phyloP scores from a whole-genome alignment of 805 yeast species.

The Ascoidea tarda region DNA sequence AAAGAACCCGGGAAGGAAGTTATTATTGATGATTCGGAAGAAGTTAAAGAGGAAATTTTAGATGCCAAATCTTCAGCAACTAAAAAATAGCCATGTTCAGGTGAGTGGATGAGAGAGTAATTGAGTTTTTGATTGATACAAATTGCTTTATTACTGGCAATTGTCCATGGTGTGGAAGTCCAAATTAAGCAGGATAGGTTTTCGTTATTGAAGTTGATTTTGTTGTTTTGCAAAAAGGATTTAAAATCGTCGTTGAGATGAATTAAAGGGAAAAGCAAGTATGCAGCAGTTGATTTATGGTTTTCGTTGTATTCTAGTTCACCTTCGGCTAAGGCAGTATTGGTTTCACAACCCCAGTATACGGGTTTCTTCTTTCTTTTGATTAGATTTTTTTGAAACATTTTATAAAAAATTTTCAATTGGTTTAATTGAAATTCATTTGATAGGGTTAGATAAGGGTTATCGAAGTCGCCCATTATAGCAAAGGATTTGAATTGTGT shows the following conservation, averaged over 20 bases:
- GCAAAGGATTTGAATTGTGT: constrained; percentile 54
- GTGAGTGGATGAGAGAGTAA: constrained; percentile 36
- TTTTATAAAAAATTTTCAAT: constrained; percentile 47
- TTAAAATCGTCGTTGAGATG: constrained; percentile 13
- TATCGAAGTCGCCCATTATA: constrained; percentile 71
- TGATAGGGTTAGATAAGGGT: constrained; percentile 61
- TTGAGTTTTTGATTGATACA: constrained; percentile 45
- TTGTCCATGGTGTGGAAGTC: constrained; percentile 99
- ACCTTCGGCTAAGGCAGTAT: constrained; percentile 92
- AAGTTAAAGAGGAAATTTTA: constrained; percentile 20
- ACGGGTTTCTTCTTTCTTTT: constrained; percentile 88
- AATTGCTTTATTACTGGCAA: constrained; percentile 77
- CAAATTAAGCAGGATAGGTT: constrained; percentile 45
- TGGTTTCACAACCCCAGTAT: constrained; percentile 92
- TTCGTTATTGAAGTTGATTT: not conserved
- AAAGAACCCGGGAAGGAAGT: constrained; percentile 22
- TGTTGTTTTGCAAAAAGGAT: constrained; percentile 5
- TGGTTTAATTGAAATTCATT: constrained; percentile 65
- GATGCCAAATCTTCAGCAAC: constrained; percentile 40
- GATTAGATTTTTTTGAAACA: constrained; percentile 54
- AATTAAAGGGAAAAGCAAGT: constrained; percentile 49
- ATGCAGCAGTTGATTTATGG: constrained; percentile 57
- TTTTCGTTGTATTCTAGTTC: constrained; percentile 76
- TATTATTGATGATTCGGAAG: constrained; percentile 4
- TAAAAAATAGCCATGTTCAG: constrained; percentile 29